Base-by-base conservation (phyloP, 2,329 filamentous ascomycete species). In the Talaromyces sp. region DNA sequence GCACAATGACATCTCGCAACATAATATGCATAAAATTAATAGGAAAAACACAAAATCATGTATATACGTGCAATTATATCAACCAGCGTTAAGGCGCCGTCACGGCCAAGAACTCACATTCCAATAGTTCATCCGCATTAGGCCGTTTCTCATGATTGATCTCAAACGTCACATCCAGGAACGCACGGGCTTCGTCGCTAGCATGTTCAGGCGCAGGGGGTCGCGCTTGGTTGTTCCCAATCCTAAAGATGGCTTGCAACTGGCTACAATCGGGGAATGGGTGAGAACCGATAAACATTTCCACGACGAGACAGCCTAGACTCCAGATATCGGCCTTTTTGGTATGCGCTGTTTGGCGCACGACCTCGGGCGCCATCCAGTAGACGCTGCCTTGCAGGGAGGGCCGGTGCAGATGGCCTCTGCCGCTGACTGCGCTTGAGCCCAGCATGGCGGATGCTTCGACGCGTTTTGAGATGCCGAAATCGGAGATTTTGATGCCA, bases 321-420 rank as follows among this genome's bases (percentile, higher is more conserved):
- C 92, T 96, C 95, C 95, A 99, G 69, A 99, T 99, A 72, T 99
- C 95, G 14, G 95, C 95, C 80, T 98, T 98, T 79, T 93, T 92
- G 5, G 93, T 98, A 79, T 99, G 97, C 5, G 92, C 93, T 2
- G 93, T 98, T 78, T 98, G 95, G 72, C 95, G 95, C 66, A 99
- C 95, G 21, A 99, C 95, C 80, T 99, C 95, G 8, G 95, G 95
- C 0, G 95, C 95, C 95, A 99, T 99, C 95, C 95, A 99, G 80
- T 97, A 99, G 59, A 99, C 95, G 28, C 92, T 97, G 14, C 95
- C 95, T 76, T 99, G 95, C 3, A 99, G 85, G 1, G 93, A 98
- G 11, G 87, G 83, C 6, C 82, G 81, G 67, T 85, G 81, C 50
- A 82, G 76, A 66, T 81, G 77, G 31, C 73, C 72, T 23, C 68